Conservation (phyloP, 2,329 filamentous ascomycete genomes). For the Thielaviopsis musarum region DNA sequence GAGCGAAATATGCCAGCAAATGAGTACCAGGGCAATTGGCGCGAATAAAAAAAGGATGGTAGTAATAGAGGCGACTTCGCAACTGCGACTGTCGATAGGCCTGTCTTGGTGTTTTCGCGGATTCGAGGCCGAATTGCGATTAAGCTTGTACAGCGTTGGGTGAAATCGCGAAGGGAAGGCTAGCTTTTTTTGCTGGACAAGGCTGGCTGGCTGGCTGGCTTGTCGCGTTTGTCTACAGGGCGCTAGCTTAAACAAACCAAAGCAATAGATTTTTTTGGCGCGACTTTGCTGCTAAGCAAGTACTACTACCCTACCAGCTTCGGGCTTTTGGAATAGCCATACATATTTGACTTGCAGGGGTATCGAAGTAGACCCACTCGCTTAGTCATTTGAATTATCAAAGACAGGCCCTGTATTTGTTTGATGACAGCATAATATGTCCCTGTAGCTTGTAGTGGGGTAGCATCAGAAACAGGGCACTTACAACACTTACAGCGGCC, state of each 20-base stretch:
- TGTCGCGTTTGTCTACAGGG: neutral
- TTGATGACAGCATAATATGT: too few relatives aligned
- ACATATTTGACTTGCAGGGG: neutral
- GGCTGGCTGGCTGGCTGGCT: neutral
- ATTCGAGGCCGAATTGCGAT: neutral
- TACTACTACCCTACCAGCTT: too few relatives aligned
- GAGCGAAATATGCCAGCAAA: neutral
- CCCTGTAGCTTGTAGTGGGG: neutral
- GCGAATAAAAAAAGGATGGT: neutral
- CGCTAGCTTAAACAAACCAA: neutral
- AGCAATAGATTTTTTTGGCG: neutral
- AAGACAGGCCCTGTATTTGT: neutral
- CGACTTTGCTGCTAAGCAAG: neutral
- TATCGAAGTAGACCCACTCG: neutral
- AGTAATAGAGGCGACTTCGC: neutral
- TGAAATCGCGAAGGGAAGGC: neutral
- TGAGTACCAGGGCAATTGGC: neutral
- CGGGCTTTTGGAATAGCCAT: neutral
- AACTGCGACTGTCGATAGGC: neutral
- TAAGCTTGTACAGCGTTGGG: neutral
- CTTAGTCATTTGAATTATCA: neutral
- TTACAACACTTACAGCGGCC: neutral
- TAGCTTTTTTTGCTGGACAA: neutral
- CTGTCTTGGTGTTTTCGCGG: neutral
- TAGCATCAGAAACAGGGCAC: neutral